Evolutionary conservation across 345 rosid species (phyloP), one percentile per base, ranked within the genome.

Genomic region (Bruguiera gymnorhiza): DNA sequence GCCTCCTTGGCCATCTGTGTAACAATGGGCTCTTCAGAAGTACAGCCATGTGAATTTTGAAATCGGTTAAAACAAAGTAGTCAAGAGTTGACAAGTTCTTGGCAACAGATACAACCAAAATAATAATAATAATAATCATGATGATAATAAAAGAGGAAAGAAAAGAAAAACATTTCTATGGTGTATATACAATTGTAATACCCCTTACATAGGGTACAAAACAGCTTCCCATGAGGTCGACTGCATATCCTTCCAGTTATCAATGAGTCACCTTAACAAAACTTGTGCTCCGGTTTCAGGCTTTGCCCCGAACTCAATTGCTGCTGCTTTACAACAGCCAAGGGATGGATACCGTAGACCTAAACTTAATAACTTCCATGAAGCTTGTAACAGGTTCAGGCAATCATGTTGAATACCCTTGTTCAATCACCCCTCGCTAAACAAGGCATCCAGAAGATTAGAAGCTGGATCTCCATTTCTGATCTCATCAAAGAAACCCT

Each of bases 401-500:
- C 32, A 74, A 63, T 21, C 20, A 36, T 32, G 36, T 65, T 16
- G 56, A 37, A 46, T 0, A 55, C 23, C 58, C 58, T 52, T 20
- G 43, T 15, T 51, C 60, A 46, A 66, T 84, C 79, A 82, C 23
- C 79, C 85, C 60, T 82, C 75, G 48, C 34, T 36, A 80, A 86
- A 95, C 85, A 90, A 74, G 66, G 84, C 74, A 65, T 81, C 85
- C 37, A 95, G 76, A 71, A 87, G 84, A 73, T 85, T 86, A 15
- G 84, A 69, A 11, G 89, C 75, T 1, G 96, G 77, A 50, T 50
- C 73, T 32, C 66, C 87, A 56, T 66, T 85, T 74, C 69, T 81
- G 16, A 50, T 52, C 30, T 84, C 92, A 62, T 90, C 96, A 27
- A 92, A 90, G 73, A 92, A 83, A 8, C 90, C 93, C 43, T 77